Conservation (phyloP, 2,329 filamentous ascomycete species). For the Claviceps monticola region DNA sequence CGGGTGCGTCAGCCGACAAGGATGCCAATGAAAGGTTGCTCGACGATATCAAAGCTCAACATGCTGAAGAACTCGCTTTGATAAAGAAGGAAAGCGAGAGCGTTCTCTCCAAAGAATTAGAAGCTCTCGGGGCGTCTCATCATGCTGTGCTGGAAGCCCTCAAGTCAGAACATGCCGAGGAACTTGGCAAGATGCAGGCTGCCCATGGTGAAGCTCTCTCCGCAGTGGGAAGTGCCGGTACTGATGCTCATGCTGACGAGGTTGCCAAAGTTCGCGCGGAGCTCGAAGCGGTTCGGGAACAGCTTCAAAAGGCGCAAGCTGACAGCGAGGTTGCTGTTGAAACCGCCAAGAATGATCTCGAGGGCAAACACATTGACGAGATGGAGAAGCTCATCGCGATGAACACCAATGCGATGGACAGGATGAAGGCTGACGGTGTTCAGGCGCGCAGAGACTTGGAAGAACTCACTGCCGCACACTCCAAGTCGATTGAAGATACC, state of each 20-base stretch:
- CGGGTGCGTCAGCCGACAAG: conserved; percentile 33
- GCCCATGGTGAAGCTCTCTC: conserved; percentile 19
- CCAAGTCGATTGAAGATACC: conserved; percentile 25
- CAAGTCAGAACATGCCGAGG: conserved; percentile 24
- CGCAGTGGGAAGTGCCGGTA: conserved; percentile 16
- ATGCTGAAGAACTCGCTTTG: conserved; percentile 34
- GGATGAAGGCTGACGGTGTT: conserved; percentile 24
- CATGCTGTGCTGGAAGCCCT: conserved; percentile 27
- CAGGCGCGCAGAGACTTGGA: conserved; percentile 29
- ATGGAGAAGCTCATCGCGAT: conserved; percentile 31
- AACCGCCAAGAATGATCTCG: conserved; percentile 29
- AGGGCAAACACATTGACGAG: conserved; percentile 31
- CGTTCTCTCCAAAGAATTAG: conserved; percentile 26
- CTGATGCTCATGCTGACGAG: conserved; percentile 17
- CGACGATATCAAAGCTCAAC: conserved; percentile 39
- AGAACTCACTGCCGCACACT: conserved; percentile 23
- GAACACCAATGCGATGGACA: conserved; percentile 28
- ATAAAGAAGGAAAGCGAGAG: conserved; percentile 28
- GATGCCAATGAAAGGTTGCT: conserved; percentile 36
- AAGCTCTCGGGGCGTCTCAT: conserved; percentile 30
- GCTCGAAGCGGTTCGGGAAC: conserved; percentile 26
- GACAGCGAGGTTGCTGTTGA: conserved; percentile 32
- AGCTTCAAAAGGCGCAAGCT: conserved; percentile 31
- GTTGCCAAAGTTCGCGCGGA: conserved; percentile 15
- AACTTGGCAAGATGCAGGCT: conserved; percentile 21